A percentile compares a stretch with the other conserved stretches of the same genome.
These are phyloP conservation scores for Angomonas deanei DNA, from an alignment of 208 protist species.

Conservation along the genomic window DNA sequence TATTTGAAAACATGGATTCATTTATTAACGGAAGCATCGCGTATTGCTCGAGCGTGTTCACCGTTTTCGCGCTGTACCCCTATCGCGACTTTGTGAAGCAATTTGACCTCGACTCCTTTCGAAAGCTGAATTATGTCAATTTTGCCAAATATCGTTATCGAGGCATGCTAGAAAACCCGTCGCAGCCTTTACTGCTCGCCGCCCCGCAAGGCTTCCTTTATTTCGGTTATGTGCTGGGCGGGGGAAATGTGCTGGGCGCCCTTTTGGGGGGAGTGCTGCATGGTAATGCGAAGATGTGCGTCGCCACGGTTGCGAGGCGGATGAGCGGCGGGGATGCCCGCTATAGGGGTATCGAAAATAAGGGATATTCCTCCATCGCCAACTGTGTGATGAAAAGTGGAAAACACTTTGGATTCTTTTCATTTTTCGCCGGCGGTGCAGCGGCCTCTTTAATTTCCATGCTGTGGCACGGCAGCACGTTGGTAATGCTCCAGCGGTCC, in stretches of 20 bases:
- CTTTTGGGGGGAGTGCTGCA: constrained; percentile 51
- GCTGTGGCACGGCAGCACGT: constrained; percentile 66
- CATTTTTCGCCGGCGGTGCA: constrained; percentile 63
- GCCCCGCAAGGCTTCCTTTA: constrained; percentile 62
- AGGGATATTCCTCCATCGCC: constrained; percentile 45
- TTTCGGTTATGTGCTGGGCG: constrained; percentile 58
- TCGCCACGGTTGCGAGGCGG: constrained; percentile 58
- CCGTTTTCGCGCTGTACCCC: constrained; percentile 71
- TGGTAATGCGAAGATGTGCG: constrained; percentile 54
- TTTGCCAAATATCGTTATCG: constrained; percentile 63
- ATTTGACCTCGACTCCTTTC: constrained; percentile 22
- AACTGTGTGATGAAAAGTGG: constrained; percentile 50
- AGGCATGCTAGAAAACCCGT: constrained; percentile 72
- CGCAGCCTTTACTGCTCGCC: constrained; percentile 74
- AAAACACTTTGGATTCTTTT: constrained; percentile 65
- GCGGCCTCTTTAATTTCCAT: constrained; percentile 51
- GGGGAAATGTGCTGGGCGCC: constrained; percentile 42
- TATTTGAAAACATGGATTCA: constrained; percentile 24
- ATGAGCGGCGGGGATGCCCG: constrained; percentile 41
- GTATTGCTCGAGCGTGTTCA: constrained; percentile 52
- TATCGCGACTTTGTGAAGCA: constrained; percentile 82
- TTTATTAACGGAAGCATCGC: constrained; percentile 37
- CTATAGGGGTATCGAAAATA: constrained; percentile 38
- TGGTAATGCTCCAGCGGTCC: constrained; percentile 53
- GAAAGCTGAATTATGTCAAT: constrained; percentile 24